Conservation (phyloP, 345 rosid genomes). For the Capsella bursapastoris region DNA sequence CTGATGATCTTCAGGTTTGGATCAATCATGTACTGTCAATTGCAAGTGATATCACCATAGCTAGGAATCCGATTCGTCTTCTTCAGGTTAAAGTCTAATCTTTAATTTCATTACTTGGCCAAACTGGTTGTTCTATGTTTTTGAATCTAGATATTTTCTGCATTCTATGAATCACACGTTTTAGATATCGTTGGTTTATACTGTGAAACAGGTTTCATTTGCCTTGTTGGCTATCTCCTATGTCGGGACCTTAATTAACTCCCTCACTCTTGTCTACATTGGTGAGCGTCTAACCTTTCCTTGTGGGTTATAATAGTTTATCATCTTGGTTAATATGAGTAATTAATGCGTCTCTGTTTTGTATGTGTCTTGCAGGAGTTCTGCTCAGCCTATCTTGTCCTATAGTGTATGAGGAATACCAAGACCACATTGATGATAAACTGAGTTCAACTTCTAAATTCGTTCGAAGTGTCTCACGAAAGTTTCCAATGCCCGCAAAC, state of each 20-base stretch:
- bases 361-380: slow-evolving; percentile 52
- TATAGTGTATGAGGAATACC: slow-evolving; percentile 69
- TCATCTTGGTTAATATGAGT: slow-evolving; percentile 15
- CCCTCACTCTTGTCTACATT: slow-evolving; percentile 74
- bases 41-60: slow-evolving; percentile 73
- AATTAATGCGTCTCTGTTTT: not conserved
- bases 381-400: slow-evolving; percentile 80
- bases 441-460: slow-evolving; percentile 50
- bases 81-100: slow-evolving; percentile 55
- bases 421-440: slow-evolving; percentile 71
- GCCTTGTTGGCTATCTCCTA: slow-evolving; percentile 63
- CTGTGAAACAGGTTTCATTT: slow-evolving; percentile 58
- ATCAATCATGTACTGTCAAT: slow-evolving; percentile 62
- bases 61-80: slow-evolving; percentile 64
- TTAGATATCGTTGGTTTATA: not conserved
- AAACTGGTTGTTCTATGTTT: not conserved
- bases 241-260: slow-evolving; percentile 71
- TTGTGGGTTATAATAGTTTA: not conserved
- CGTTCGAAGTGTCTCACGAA: slow-evolving; percentile 56
- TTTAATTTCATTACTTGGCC: not conserved
- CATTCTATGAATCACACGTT: not conserved
- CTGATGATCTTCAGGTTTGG: slow-evolving; percentile 59
- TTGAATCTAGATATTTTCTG: not conserved
- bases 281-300: slow-evolving; percentile 55
- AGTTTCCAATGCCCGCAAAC: slow-evolving; percentile 52